phyloP scores from a whole-genome alignment of 257 asterid genomes.

The Plectranthus barbatus region DNA sequence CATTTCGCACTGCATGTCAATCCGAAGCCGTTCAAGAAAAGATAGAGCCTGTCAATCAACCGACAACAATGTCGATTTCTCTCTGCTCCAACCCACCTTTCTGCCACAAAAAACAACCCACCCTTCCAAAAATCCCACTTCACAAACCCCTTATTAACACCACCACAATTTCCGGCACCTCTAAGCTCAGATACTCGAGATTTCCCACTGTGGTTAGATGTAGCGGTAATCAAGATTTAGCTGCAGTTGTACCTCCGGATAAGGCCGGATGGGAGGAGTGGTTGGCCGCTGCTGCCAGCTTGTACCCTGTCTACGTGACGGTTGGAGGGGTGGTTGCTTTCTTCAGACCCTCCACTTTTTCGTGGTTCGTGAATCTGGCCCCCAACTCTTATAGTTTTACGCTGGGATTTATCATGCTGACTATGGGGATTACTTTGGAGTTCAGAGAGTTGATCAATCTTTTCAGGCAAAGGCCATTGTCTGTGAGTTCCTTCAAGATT shows the following conservation, averaged over 20 bases:
- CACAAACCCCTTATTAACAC: slow-evolving; percentile 22
- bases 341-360: slow-evolving; percentile 53
- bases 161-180: slow-evolving; percentile 10
- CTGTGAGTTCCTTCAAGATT: slow-evolving; percentile 38
- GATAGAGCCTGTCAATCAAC: neutral
- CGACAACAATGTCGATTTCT: slow-evolving; percentile 39
- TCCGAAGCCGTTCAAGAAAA: neutral
- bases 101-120: slow-evolving; percentile 12
- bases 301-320: slow-evolving; percentile 79
- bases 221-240: slow-evolving; percentile 18
- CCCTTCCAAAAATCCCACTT: slow-evolving; percentile 20
- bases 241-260: slow-evolving; percentile 20
- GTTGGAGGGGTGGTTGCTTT: slow-evolving; percentile 71
- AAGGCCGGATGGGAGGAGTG: slow-evolving; percentile 59
- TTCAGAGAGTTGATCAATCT: slow-evolving; percentile 59
- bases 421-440: slow-evolving; percentile 88
- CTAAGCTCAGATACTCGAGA: slow-evolving; percentile 15
- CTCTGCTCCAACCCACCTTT: slow-evolving; percentile 34
- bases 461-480: slow-evolving; percentile 45
- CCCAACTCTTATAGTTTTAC: slow-evolving; percentile 68
- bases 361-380: slow-evolving; percentile 67
- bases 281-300: slow-evolving; percentile 57
- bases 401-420: slow-evolving; percentile 78
- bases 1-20: neutral
- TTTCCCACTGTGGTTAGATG: neutral